phyloP scores from a whole-genome alignment of 306 rosid genomes.

The Astragalus glycyphyllos region DNA sequence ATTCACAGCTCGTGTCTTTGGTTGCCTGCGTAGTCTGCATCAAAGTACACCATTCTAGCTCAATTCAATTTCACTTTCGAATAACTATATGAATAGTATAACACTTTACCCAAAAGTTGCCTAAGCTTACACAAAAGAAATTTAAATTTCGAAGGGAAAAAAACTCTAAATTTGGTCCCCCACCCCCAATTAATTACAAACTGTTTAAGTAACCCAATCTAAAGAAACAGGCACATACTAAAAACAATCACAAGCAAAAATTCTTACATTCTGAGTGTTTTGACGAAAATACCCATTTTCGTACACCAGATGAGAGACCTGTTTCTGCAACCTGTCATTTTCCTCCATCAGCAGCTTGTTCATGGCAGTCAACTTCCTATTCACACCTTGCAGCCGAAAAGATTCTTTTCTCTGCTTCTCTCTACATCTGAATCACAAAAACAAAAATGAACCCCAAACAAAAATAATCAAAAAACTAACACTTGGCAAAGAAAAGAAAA shows the following conservation, averaged over 20 bases:
- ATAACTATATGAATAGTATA: neutral
- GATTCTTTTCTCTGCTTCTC: conserved; percentile 98
- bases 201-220: neutral
- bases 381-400: conserved; percentile 84
- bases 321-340: conserved; percentile 99
- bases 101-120: neutral
- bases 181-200: neutral
- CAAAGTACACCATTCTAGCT: conserved; percentile 30
- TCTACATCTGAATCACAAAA: conserved; percentile 70
- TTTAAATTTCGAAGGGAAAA: conserved; percentile 1
- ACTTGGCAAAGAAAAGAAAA: neutral
- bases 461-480: neutral
- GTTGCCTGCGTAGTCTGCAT: conserved; percentile 80
- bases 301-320: conserved; percentile 91
- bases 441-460: neutral
- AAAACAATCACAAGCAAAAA: neutral
- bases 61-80: conserved; percentile 17
- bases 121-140: neutral
- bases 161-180: neutral
- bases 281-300: conserved; percentile 98
- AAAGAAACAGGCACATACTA: neutral
- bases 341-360: conserved; percentile 98
- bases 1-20: conserved; percentile 95
- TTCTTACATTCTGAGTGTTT: conserved; percentile 76
- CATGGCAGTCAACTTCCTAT: conserved; percentile 95